phyloP scores from a whole-genome alignment of 2,329 filamentous ascomycete species.

The Escovopsis weberi region DNA sequence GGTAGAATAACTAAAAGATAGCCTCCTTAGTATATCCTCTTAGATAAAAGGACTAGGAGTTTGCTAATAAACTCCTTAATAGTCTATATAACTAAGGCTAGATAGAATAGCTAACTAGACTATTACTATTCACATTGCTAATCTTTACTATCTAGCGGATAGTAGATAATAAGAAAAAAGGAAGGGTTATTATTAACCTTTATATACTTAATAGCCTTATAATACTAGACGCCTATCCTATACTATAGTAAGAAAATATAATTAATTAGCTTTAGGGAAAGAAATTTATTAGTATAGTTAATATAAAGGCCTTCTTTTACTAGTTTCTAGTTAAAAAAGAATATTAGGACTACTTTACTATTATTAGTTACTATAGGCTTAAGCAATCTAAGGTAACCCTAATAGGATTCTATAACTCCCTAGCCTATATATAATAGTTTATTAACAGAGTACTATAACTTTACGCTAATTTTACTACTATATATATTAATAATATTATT shows the following conservation, averaged over 20 bases:
- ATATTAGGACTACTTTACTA: no score
- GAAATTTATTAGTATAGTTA: background rate
- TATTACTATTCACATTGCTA: background rate
- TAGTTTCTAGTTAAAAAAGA: no score
- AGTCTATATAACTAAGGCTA: no score
- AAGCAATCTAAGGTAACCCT: background rate
- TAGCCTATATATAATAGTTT: no score
- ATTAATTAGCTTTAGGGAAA: background rate
- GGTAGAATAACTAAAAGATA: no score
- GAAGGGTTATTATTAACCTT: background rate
- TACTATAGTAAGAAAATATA: no score
- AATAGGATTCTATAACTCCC: background rate
- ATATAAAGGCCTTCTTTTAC: background rate
- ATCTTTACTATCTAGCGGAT: slow-evolving; percentile 1
- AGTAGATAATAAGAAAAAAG: background rate
- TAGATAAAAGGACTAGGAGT: no score
- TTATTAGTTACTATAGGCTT: background rate
- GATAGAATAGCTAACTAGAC: no score
- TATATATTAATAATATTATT: background rate
- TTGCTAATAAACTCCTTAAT: no score
- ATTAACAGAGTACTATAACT: no score
- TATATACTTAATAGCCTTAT: background rate
- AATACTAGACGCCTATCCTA: no score
- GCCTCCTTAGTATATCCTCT: no score
- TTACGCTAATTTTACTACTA: background rate